These are phyloP conservation scores for Neurospora sp. DNA, from an alignment of 495 filamentous ascomycete species.

Conservation along the genomic window DNA sequence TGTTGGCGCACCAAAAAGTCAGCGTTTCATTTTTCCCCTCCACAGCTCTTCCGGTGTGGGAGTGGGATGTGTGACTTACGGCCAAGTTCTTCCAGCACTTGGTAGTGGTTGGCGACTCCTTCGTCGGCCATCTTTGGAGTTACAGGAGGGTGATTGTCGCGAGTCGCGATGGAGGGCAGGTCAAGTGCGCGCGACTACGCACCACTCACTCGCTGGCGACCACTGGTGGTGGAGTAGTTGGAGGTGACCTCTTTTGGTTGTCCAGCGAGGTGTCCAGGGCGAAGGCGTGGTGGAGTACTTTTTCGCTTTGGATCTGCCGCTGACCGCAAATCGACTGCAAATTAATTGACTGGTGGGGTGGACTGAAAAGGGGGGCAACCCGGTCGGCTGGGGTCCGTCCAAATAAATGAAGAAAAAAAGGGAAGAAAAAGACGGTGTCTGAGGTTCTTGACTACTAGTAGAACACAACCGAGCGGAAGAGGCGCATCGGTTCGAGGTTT, in stretches of 20 bases:
- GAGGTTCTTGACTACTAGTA: neutral
- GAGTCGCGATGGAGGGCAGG: neutral
- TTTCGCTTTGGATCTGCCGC: neutral
- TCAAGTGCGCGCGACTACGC: neutral
- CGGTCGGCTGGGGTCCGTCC: neutral
- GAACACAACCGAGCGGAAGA: neutral
- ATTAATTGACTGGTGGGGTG: neutral
- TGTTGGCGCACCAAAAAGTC: conserved; percentile 7
- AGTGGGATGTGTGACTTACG: conserved; percentile 46
- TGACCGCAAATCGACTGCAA: neutral
- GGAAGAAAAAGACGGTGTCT: neutral
- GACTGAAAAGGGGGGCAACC: neutral
- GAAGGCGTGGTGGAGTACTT: neutral
- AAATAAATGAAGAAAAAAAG: neutral
- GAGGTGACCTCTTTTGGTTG: neutral
- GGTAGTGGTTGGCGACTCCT: conserved; percentile 69
- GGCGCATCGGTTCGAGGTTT: neutral
- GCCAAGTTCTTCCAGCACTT: conserved; percentile 85
- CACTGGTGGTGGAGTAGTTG: neutral
- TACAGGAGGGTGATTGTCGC: neutral
- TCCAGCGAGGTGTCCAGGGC: neutral
- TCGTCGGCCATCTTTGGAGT: conserved; percentile 42
- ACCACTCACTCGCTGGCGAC: neutral
- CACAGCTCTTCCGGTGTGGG: neutral
- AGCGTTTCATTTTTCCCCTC: conserved; percentile 6